Conservation (phyloP, 345 rosid species). For the Salix purpurea region DNA sequence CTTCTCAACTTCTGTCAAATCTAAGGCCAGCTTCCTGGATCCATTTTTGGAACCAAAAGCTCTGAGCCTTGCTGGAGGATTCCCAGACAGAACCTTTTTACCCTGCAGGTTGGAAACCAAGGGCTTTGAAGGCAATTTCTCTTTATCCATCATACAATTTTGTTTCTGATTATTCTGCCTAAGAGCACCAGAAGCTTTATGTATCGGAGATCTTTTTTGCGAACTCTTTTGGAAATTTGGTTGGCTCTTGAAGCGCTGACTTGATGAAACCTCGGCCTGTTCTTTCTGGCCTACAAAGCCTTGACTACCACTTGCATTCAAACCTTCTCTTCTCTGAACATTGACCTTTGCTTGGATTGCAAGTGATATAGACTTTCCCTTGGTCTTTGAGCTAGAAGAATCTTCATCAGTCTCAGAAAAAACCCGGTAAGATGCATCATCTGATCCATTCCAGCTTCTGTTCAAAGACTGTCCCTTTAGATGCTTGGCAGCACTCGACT, state of each 20-base stretch:
- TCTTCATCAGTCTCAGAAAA: slow-evolving; percentile 43
- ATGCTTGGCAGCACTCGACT: slow-evolving; percentile 50
- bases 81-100: slow-evolving; percentile 38
- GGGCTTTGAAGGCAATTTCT: slow-evolving; percentile 43
- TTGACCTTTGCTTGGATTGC: slow-evolving; percentile 87
- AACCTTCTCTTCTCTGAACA: slow-evolving; percentile 68
- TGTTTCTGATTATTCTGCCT: slow-evolving; percentile 92
- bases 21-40: slow-evolving; percentile 50
- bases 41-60: slow-evolving; percentile 42
- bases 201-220: slow-evolving; percentile 40
- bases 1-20: slow-evolving; percentile 33
- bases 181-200: slow-evolving; percentile 51
- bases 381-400: slow-evolving; percentile 42
- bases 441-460: slow-evolving; percentile 67
- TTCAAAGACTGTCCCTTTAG: slow-evolving; percentile 61
- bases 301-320: slow-evolving; percentile 35
- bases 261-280: slow-evolving; percentile 44
- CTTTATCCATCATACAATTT: slow-evolving; percentile 47
- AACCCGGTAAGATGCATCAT: slow-evolving; percentile 30
- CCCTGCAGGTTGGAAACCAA: slow-evolving; percentile 30
- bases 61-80: slow-evolving; percentile 36
- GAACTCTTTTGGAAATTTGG: slow-evolving; percentile 45
- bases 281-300: slow-evolving; percentile 44
- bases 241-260: slow-evolving; percentile 55
- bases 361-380: slow-evolving; percentile 70